Percentiles rank a stretch among this genome's conserved stretches.
Evolutionary conservation across 495 filamentous ascomycete species (phyloP).

Genomic region (Hyaloscypha variabilis): DNA sequence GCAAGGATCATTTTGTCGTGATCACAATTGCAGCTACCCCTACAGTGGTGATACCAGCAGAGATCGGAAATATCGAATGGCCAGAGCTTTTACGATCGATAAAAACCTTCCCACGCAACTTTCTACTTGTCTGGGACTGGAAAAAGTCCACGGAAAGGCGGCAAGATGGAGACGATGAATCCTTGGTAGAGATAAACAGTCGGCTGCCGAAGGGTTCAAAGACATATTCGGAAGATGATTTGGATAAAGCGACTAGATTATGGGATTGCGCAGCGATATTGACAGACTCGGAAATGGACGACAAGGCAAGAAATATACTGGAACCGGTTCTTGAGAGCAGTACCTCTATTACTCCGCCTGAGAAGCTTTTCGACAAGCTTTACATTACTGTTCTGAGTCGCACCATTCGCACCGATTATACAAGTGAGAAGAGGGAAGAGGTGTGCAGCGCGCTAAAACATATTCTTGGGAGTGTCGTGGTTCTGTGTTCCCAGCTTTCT

Average conservation of each 20-base stretch:
- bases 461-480: too few species aligned
- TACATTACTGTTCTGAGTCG: too few species aligned
- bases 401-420: too few species aligned
- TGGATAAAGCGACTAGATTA: constrained; percentile 24
- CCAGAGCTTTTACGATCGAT: constrained; percentile 19
- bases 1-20: constrained; percentile 30
- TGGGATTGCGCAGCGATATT: constrained; percentile 26
- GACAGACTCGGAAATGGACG: constrained; percentile 17
- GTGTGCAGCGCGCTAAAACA: too few species aligned
- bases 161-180: constrained; percentile 12
- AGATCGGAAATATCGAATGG: constrained; percentile 12
- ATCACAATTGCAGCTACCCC: constrained; percentile 30
- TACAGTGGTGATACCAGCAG: constrained; percentile 2
- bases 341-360: too few species aligned
- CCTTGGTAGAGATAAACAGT: not conserved
- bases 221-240: not conserved
- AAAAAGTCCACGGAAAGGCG: not conserved
- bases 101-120: constrained; percentile 24
- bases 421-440: too few species aligned
- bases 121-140: constrained; percentile 34
- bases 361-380: too few species aligned
- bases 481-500: too few species aligned
- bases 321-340: too few species aligned
- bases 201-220: not conserved
- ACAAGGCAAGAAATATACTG: too few species aligned